Evolutionary conservation across 2,329 filamentous ascomycete genomes (phyloP), one percentile per base, ranked within the genome.

Genomic region (Calonectria crousiana): DNA sequence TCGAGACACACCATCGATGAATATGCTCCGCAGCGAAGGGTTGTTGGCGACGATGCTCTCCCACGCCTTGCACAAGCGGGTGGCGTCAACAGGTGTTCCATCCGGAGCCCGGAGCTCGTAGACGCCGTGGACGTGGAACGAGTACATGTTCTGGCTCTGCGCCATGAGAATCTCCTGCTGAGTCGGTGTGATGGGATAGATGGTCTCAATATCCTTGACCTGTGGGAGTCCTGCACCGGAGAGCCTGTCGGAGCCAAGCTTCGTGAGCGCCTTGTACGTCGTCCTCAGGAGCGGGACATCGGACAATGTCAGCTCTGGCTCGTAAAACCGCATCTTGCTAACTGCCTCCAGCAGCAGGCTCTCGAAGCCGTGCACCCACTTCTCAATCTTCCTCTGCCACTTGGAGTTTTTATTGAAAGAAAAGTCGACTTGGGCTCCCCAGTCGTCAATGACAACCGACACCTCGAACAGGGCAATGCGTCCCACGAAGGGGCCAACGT

Each of bases 381-480:
- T 78, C 10, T 82, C 78, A 62, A 90, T 88, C 60, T 84, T 84
- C 5, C 86, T 82, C 53, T 86, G 85, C 68, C 88, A 85, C 10
- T 78, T 83, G 11, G 86, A 86, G 23, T 83, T 81, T 9, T 81
- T 82, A 76, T 86, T 88, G 78, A 87, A 89, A 0, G 87, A 77
- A 30, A 90, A 84, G 41, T 87, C 87, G 67, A 90, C 78, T 38
- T 84, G 86, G 4, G 87, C 86, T 16, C 80, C 79, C 34, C 84
- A 81, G 28, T 87, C 83, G 44, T 89, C 86, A 16, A 89, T 81
- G 72, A 85, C 84, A n/a, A 87, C 84, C 0, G 86, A 88, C 4
- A 90, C 81, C 74, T 91, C 89, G 16, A 90, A 90, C 0, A 89
- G 75, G 0, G 89, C 86, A 11, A 89, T 86, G 13, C 89, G 86